These are phyloP conservation scores for Dittrichia graveolens DNA, from an alignment of 129 eudicot genomes.

Conservation along the genomic window DNA sequence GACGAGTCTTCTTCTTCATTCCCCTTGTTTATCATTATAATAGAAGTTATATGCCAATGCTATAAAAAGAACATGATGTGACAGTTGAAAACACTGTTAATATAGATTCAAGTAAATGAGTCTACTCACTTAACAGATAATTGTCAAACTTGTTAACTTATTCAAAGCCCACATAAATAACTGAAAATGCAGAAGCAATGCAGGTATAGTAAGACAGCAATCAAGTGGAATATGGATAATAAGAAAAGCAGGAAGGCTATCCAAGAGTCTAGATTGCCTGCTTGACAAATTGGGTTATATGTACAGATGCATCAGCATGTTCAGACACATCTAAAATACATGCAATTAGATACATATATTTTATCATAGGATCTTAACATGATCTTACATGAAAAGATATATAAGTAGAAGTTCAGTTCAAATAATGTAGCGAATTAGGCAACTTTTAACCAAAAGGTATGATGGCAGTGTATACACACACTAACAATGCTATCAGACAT, in stretches of 20 bases:
- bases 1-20: too few relatives aligned
- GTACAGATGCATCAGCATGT: too few relatives aligned
- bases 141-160: slow-evolving; percentile 10
- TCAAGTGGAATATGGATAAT: neutral
- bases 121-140: slow-evolving; percentile 1
- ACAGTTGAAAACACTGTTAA: neutral
- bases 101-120: slow-evolving; percentile 2
- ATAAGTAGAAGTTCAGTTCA: neutral
- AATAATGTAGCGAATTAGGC: neutral
- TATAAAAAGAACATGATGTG: neutral
- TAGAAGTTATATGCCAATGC: neutral
- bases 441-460: neutral
- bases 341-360: neutral
- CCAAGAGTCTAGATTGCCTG: neutral
- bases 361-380: neutral
- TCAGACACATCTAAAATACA: neutral
- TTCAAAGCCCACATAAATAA: slow-evolving; percentile 8
- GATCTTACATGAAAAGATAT: neutral
- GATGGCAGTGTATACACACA: neutral
- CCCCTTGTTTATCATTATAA: neutral
- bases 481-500: neutral
- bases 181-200: slow-evolving; percentile 15
- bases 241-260: neutral
- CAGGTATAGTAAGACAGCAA: slow-evolving; percentile 15
- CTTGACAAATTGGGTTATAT: neutral